A percentile compares a stretch with the other conserved stretches of the same genome.
phyloP scores from a whole-genome alignment of 2,329 filamentous ascomycete genomes.

The Lecanicillium sp. region DNA sequence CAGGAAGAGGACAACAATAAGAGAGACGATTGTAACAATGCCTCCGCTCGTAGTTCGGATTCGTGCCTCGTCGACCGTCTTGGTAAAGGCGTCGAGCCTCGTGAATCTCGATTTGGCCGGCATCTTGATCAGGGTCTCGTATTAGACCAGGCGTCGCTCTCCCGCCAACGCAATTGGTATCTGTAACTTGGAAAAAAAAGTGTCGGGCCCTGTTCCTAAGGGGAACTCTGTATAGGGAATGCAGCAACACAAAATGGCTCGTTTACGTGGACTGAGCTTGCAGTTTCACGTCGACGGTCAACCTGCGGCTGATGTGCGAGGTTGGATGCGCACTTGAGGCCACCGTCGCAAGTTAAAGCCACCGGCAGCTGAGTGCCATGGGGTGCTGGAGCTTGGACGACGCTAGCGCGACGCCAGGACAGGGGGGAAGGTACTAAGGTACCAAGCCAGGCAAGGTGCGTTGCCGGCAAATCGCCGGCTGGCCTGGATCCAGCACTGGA shows the following conservation, averaged over 20 bases:
- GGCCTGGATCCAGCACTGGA: background rate
- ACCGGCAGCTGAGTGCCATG: slow-evolving; percentile 3
- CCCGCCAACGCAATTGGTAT: background rate
- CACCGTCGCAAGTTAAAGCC: slow-evolving; percentile 26
- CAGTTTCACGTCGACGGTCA: background rate
- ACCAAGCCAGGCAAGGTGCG: no score
- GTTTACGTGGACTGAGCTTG: slow-evolving; percentile 12
- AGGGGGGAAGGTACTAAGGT: no score
- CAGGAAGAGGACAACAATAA: slow-evolving; percentile 82
- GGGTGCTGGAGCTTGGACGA: background rate
- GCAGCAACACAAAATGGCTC: slow-evolving; percentile 13
- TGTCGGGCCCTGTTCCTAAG: background rate
- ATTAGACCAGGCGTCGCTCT: slow-evolving; percentile 7
- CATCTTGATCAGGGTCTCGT: slow-evolving; percentile 44
- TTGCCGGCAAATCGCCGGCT: slow-evolving; percentile 14
- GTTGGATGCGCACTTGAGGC: slow-evolving; percentile 18
- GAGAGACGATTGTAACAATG: slow-evolving; percentile 84
- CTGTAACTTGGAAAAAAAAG: background rate
- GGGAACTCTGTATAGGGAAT: background rate
- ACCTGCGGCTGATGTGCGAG: slow-evolving; percentile 1
- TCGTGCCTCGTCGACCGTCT: slow-evolving; percentile 96
- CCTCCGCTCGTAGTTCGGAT: slow-evolving; percentile 93
- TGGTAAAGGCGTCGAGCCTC: slow-evolving; percentile 95
- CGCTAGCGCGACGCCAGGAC: no score
- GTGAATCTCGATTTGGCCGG: slow-evolving; percentile 88